Evolutionary conservation across 192 early-diverging fungal species (phyloP).

Genomic region (Piromyces sp.): DNA sequence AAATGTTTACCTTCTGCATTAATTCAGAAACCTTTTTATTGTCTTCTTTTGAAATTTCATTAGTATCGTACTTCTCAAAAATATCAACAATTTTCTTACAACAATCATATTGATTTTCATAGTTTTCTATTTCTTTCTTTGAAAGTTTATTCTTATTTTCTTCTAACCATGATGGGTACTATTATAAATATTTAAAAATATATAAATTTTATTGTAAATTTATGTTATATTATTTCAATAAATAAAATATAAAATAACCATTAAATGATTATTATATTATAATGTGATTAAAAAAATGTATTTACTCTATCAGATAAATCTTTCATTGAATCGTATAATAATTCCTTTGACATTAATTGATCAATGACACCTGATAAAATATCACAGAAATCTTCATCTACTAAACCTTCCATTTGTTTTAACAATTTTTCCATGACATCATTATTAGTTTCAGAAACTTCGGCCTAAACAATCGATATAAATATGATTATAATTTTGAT

Average conservation of each 20-base stretch:
- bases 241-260: too few species aligned
- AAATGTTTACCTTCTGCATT: slow-evolving; percentile 62
- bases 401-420: slow-evolving; percentile 60
- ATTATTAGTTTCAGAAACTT: slow-evolving; percentile 8
- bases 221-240: too few species aligned
- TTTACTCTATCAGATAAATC: slow-evolving; percentile 61
- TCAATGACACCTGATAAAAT: slow-evolving; percentile 79
- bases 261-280: too few species aligned
- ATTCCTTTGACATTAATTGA: slow-evolving; percentile 79
- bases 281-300: too few species aligned
- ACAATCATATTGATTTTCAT: slow-evolving; percentile 57
- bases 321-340: slow-evolving; percentile 90
- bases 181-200: not conserved
- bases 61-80: slow-evolving; percentile 46
- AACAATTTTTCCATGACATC: slow-evolving; percentile 79
- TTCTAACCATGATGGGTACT: slow-evolving; percentile 82
- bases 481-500: too few species aligned
- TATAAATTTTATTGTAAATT: too few species aligned
- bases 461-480: not conserved
- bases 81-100: slow-evolving; percentile 63
- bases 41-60: slow-evolving; percentile 39
- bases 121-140: slow-evolving; percentile 52
- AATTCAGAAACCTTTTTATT: slow-evolving; percentile 66
- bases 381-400: slow-evolving; percentile 63
- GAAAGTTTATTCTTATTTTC: slow-evolving; percentile 57